phyloP scores from a whole-genome alignment of 257 asterid genomes.

The Marsdenia floribunda region DNA sequence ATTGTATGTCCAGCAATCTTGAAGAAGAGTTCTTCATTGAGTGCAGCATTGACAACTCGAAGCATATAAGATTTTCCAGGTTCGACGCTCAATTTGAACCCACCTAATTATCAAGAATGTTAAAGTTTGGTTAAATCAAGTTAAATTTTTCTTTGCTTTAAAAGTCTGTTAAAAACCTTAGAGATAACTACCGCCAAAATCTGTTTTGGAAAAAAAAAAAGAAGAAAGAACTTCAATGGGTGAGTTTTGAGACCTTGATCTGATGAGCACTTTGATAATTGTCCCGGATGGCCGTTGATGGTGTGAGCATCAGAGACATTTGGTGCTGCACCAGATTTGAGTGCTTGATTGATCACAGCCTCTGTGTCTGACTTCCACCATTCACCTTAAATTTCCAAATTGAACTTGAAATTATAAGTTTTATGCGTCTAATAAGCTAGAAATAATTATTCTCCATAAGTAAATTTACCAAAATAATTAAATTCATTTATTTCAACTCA shows the following conservation, averaged over 20 bases:
- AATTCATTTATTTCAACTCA: not conserved
- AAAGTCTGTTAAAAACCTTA: too few relatives aligned
- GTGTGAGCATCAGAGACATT: constrained; percentile 94
- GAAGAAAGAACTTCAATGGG: too few relatives aligned
- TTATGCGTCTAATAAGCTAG: too few relatives aligned
- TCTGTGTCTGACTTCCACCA: constrained; percentile 98
- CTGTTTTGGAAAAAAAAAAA: too few relatives aligned
- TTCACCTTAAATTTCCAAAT: constrained; percentile 39
- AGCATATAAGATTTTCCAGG: constrained; percentile 75
- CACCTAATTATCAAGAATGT: constrained; percentile 34
- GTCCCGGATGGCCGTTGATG: constrained; percentile 79
- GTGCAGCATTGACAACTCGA: constrained; percentile 82
- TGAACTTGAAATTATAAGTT: too few relatives aligned
- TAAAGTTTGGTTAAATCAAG: too few relatives aligned
- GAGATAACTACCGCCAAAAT: too few relatives aligned
- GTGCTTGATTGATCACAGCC: constrained; percentile 69
- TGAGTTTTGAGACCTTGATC: constrained; percentile 30
- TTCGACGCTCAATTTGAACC: constrained; percentile 49
- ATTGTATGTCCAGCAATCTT: constrained; percentile 74
- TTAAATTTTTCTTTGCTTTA: too few relatives aligned
- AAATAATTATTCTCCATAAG: too few relatives aligned
- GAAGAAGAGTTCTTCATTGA: constrained; percentile 87
- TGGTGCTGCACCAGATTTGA: constrained; percentile 68
- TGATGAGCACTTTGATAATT: constrained; percentile 38
- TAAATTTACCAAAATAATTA: too few relatives aligned